A percentile compares a stretch with the other conserved stretches of the same genome.
These are phyloP conservation scores for Codiaeum variegatum DNA, from an alignment of 441 rosid genomes.

Conservation along the genomic window DNA sequence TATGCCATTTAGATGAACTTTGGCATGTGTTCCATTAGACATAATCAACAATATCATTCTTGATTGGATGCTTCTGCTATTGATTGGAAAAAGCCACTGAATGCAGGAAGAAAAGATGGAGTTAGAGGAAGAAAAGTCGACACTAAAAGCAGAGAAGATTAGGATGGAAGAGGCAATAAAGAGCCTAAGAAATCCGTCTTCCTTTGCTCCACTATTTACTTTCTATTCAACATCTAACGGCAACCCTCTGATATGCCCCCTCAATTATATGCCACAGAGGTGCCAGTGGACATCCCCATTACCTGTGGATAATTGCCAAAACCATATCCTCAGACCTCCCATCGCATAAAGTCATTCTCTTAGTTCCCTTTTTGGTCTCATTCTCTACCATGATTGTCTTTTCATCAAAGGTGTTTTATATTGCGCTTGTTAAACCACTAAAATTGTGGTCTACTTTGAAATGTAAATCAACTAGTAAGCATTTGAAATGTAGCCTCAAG, in stretches of 20 bases:
- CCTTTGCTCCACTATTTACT: not conserved
- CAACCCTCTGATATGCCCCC: not conserved
- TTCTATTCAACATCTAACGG: not conserved
- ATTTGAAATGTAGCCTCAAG: not conserved
- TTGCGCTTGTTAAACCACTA: not conserved
- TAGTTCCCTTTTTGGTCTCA: not conserved
- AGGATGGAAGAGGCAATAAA: not conserved
- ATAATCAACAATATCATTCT: not conserved
- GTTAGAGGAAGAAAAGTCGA: not conserved
- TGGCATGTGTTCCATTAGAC: not conserved
- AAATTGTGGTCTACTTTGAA: not conserved
- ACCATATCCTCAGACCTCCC: not conserved
- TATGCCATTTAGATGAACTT: not conserved
- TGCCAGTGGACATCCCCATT: not conserved
- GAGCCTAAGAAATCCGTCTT: not conserved
- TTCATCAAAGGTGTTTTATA: not conserved
- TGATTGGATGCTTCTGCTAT: not conserved
- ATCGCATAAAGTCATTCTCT: not conserved
- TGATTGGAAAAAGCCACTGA: not conserved
- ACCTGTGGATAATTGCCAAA: not conserved
- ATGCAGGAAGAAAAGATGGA: not conserved
- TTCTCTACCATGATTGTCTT: not conserved
- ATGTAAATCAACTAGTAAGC: not conserved
- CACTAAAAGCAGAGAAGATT: not conserved
- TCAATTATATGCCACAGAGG: not conserved